A percentile compares a stretch with the other conserved stretches of the same genome.
phyloP scores from a whole-genome alignment of 1,284 basidiomycete species.

The Tilletiaria anomala region DNA sequence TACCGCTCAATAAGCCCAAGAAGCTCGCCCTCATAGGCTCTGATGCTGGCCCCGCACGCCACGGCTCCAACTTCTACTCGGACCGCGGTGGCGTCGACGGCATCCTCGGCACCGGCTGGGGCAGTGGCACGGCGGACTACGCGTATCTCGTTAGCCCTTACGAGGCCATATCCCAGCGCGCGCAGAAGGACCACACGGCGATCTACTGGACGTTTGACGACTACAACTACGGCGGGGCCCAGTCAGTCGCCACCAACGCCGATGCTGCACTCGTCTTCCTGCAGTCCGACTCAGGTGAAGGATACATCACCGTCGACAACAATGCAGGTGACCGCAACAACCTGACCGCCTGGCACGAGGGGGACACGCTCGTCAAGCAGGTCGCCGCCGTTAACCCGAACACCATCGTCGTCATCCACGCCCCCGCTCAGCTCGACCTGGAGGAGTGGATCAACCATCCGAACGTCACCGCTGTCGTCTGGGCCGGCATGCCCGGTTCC shows the following conservation, averaged over 20 bases:
- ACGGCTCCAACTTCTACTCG: constrained; percentile 58
- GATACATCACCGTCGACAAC: constrained; percentile 54
- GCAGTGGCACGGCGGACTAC: constrained; percentile 44
- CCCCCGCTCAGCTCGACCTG: constrained; percentile 18
- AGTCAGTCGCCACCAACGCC: constrained; percentile 19
- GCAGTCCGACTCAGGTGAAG: constrained; percentile 33
- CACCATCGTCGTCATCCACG: constrained; percentile 24
- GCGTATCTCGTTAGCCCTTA: constrained; percentile 45
- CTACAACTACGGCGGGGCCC: constrained; percentile 10
- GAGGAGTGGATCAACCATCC: constrained; percentile 24
- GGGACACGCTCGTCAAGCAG: constrained; percentile 43
- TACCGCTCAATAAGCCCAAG: constrained; percentile 51
- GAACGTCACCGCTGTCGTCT: constrained; percentile 28
- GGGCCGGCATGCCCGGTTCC: constrained; percentile 19
- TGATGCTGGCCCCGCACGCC: constrained; percentile 55
- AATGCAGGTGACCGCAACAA: constrained; percentile 62
- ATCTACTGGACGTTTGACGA: constrained; percentile 43
- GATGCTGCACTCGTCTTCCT: constrained; percentile 52
- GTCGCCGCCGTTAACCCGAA: constrained; percentile 20
- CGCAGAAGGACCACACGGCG: constrained; percentile 47
- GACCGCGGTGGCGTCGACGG: constrained; percentile 49
- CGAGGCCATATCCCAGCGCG: constrained; percentile 53
- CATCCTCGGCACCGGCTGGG: constrained; percentile 73
- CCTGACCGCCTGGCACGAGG: constrained; percentile 60
- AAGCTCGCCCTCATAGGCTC: constrained; percentile 45